Evolutionary conservation across 306 rosid species (phyloP), one percentile per base, ranked within the genome.

Genomic region (Cicer judaicum): DNA sequence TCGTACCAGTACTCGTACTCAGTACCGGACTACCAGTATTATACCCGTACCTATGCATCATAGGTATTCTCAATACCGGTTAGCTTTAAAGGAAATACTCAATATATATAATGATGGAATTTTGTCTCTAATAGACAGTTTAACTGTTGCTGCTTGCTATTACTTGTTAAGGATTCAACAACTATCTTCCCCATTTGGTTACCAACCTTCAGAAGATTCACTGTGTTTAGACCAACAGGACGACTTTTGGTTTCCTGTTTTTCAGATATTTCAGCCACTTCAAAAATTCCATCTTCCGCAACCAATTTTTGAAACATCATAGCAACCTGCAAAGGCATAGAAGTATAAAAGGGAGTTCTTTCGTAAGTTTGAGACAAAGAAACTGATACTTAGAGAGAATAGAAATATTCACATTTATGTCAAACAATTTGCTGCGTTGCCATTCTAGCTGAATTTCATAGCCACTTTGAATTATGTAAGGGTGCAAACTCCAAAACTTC

Each of bases 161-260:
- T 68, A 61, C 60, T 40, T 71, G 62, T 38, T 38, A 68, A 6
- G 64, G 34, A 61, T 54, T 55, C 60, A 66, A 66, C 43, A 14
- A 56, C 47, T 71, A 71, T 56, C 67, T 56, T 75, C 69, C 43
- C 63, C 79, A 74, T 59, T 12, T 74, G 64, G 43, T 72, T 68
- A 56, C 90, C 72, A 41, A 93, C 97, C 98, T 93, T 93, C 74
- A 93, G 86, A 86, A 93, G 97, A 80, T 93, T 91, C 79, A 93
- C 98, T 8, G 98, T 93, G 78, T 93, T 93, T 44, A 93, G 94
- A 80, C 98, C 98, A 86, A 87, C 78, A 53, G 98, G 98, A 10
- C 98, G 97, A 76, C 89, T 41, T 88, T 89, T 93, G 77, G 80
- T 85, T 87, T 93, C 97, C 72, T 89, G 98, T 81, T 93, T 92